Evolutionary conservation across 495 filamentous ascomycete genomes (phyloP).

Genomic region (Aspergillus mulundensis): DNA sequence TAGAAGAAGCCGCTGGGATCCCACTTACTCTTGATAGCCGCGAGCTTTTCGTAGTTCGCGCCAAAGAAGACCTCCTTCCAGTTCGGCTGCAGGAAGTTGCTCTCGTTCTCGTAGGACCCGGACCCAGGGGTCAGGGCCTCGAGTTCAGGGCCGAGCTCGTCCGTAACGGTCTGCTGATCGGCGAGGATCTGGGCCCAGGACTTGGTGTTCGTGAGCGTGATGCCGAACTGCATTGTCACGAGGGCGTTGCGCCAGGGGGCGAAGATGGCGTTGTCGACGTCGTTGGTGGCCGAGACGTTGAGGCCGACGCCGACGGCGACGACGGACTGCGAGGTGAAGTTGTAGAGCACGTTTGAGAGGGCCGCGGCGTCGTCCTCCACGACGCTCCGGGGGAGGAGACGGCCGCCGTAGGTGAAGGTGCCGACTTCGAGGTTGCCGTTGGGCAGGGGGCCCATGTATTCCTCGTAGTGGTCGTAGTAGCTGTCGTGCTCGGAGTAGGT

Average conservation of each 20-base stretch:
- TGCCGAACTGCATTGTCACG: slow-evolving; percentile 41
- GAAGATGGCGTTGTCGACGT: slow-evolving; percentile 49
- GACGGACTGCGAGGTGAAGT: slow-evolving; percentile 37
- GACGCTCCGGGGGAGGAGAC: slow-evolving; percentile 51
- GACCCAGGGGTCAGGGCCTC: slow-evolving; percentile 37
- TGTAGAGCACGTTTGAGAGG: slow-evolving; percentile 33
- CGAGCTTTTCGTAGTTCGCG: slow-evolving; percentile 36
- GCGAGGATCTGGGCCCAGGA: slow-evolving; percentile 38
- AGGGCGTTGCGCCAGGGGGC: slow-evolving; percentile 54
- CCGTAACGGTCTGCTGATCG: slow-evolving; percentile 37
- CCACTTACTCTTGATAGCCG: slow-evolving; percentile 39
- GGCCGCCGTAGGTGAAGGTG: slow-evolving; percentile 52
- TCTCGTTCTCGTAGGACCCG: slow-evolving; percentile 41
- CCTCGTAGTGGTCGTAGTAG: slow-evolving; percentile 49
- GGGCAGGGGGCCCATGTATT: slow-evolving; percentile 35
- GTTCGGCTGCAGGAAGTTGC: slow-evolving; percentile 47
- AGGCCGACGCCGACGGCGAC: slow-evolving; percentile 44
- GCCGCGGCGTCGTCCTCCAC: slow-evolving; percentile 43
- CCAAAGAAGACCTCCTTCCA: slow-evolving; percentile 56
- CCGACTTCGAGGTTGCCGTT: slow-evolving; percentile 41
- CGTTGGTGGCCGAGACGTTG: slow-evolving; percentile 37
- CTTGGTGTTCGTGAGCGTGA: slow-evolving; percentile 42
- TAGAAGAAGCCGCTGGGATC: slow-evolving; percentile 60
- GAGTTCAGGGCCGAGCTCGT: slow-evolving; percentile 40
- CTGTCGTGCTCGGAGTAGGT: slow-evolving; percentile 30